Percentiles rank a stretch among this genome's conserved stretches.
Conservation (phyloP, 352 stramenopile species). For the Phytopythium ostracodes region DNA sequence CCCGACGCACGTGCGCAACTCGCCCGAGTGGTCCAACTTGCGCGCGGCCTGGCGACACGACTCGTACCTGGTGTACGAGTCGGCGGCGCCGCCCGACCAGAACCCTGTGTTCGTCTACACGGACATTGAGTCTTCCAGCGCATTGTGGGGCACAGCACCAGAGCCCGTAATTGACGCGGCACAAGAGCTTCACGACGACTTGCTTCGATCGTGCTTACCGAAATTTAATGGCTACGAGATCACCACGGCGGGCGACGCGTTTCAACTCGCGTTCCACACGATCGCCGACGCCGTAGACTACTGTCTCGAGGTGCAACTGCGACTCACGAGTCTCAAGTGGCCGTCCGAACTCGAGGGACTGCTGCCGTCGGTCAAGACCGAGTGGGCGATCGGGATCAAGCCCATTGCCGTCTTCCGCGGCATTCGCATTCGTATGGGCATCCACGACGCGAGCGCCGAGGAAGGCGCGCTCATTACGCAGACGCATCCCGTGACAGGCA, state of each 20-base stretch:
- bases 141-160: conserved; percentile 52
- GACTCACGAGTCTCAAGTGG: conserved; percentile 57
- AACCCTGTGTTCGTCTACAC: conserved; percentile 73
- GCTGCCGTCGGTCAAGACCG: conserved; percentile 51
- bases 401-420: conserved; percentile 50
- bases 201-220: conserved; percentile 43
- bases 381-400: conserved; percentile 41
- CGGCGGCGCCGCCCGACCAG: conserved; percentile 21
- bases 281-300: conserved; percentile 61
- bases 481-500: conserved; percentile 60
- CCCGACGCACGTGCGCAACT: conserved; percentile 47
- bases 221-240: conserved; percentile 73
- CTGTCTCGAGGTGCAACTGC: conserved; percentile 58
- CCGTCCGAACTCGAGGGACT: conserved; percentile 46
- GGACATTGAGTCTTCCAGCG: conserved; percentile 75
- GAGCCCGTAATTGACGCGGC: conserved; percentile 55
- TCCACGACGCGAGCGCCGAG: conserved; percentile 57
- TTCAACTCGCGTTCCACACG: conserved; percentile 70
- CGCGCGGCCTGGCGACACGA: conserved; percentile 33
- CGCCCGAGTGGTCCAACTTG: conserved; percentile 37
- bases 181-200: conserved; percentile 58
- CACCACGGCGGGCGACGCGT: conserved; percentile 66
- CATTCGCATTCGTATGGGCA: conserved; percentile 71
- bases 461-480: conserved; percentile 50
- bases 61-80: conserved; percentile 29